Base-by-base conservation (phyloP, 2,329 filamentous ascomycete species). In the Zalaria obscura region DNA sequence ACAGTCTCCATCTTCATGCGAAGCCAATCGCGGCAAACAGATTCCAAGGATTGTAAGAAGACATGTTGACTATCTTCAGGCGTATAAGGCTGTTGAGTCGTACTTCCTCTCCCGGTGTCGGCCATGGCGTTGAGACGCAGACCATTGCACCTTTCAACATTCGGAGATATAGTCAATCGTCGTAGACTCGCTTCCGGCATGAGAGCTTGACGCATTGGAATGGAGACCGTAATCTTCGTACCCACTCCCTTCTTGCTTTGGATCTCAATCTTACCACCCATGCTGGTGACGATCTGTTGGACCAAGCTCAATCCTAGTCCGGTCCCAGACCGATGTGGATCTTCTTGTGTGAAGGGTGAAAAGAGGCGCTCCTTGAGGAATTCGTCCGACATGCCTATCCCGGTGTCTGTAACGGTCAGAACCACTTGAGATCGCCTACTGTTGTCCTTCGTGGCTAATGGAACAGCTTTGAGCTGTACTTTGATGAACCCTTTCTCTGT, bases 221-320 rank as follows among this genome's bases (percentile, higher is more conserved):
- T 8, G 3, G 42, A 27, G 1, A 44, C 38, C 2, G 33, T 40
- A 4, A 32, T 39, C 7, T 35, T 29, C 0, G 76, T 78, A 2
- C 76, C 76, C 33, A 66, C 62, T 2, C 67, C 67, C 7, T 65
- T 59, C 40, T 72, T 63, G 38, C 67, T 75, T 25, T 47, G 64
- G 28, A 82, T 67, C 5, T 72, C 65, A 35, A 83, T 74, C 5
- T 63, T 67, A 0, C 78, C 78, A 27, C 70, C 67, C 2, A 83
- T 60, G 27, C 73, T 69, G 36, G 71, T 68, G 25, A 80, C 69
- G 5, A 83, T 73, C 9, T 43, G 58, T 46, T 53, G 66, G 56
- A 83, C 78, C 5, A 84, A 72, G 33, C 73, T 78, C 29, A 84
- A 57, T 0, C 80, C 80, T 0, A 84, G 62, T 0, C 79, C 79